Percentiles rank a stretch among this genome's conserved stretches.
These are phyloP conservation scores for Botryotinia globosa DNA, from an alignment of 2,329 filamentous ascomycete genomes.

Conservation along the genomic window DNA sequence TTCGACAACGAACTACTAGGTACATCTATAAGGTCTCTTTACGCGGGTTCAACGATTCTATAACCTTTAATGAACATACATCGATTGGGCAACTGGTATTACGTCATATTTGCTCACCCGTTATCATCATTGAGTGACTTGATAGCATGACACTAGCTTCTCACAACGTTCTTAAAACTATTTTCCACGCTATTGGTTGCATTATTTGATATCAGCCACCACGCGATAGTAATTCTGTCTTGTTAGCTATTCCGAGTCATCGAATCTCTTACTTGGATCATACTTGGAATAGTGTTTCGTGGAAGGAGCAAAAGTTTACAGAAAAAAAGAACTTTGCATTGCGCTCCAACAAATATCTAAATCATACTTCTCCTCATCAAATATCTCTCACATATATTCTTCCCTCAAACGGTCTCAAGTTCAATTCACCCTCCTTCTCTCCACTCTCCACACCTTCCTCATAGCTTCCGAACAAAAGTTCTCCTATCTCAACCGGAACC, in stretches of 20 bases:
- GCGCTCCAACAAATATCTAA: not conserved
- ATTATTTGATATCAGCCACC: not conserved
- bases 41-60: not conserved
- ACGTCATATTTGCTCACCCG: not conserved
- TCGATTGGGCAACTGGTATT: not conserved
- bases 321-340: not conserved
- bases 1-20: too few relatives aligned
- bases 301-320: not conserved
- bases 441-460: not conserved
- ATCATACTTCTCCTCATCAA: not conserved
- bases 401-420: constrained; percentile 8
- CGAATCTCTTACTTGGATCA: not conserved
- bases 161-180: not conserved
- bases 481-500: not conserved
- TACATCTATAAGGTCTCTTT: too few relatives aligned
- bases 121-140: not conserved
- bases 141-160: not conserved
- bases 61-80: not conserved
- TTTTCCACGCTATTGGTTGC: not conserved
- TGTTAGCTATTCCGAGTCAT: not conserved
- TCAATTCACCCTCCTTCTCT: not conserved
- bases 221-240: not conserved
- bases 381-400: constrained; percentile 2
- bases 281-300: not conserved
- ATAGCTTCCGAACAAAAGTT: not conserved